Evolutionary conservation across 768 basidiomycete species (phyloP).

Genomic region (Tulasnella sp.): DNA sequence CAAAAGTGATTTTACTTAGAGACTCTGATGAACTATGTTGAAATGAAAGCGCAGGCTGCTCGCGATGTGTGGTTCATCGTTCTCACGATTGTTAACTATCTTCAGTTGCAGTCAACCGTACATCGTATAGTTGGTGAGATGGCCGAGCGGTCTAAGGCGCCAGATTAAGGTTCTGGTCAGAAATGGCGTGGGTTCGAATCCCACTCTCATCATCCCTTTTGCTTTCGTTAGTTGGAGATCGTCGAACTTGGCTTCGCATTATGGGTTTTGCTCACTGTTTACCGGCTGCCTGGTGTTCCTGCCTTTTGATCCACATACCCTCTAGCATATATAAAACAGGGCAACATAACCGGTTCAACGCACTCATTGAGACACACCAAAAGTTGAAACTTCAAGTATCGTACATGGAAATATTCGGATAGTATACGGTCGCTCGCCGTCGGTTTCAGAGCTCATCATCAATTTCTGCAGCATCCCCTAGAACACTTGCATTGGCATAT

Average conservation of each 20-base stretch:
- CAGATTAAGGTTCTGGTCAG: constrained; percentile 58
- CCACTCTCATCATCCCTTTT: constrained; percentile 29
- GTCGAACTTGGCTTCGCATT: background rate
- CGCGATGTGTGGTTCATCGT: no score
- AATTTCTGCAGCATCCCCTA: background rate
- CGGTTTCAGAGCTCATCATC: background rate
- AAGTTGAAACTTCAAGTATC: background rate
- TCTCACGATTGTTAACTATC: no score
- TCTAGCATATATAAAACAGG: no score
- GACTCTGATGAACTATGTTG: no score
- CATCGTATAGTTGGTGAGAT: constrained; percentile 49
- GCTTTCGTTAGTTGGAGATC: background rate
- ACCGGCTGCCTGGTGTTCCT: no score
- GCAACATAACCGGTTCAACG: no score
- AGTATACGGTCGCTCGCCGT: background rate
- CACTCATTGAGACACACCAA: no score
- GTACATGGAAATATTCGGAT: background rate
- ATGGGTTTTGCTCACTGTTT: no score
- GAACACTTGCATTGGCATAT: background rate
- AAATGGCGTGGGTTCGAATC: constrained; percentile 30
- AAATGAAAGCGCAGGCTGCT: no score
- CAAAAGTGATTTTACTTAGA: no score
- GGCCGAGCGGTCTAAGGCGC: constrained; percentile 89
- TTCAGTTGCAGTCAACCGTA: no score
- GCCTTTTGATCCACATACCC: background rate